Evolutionary conservation across 768 basidiomycete genomes (phyloP).

Genomic region (Rhodosporidiobolus sp.): DNA sequence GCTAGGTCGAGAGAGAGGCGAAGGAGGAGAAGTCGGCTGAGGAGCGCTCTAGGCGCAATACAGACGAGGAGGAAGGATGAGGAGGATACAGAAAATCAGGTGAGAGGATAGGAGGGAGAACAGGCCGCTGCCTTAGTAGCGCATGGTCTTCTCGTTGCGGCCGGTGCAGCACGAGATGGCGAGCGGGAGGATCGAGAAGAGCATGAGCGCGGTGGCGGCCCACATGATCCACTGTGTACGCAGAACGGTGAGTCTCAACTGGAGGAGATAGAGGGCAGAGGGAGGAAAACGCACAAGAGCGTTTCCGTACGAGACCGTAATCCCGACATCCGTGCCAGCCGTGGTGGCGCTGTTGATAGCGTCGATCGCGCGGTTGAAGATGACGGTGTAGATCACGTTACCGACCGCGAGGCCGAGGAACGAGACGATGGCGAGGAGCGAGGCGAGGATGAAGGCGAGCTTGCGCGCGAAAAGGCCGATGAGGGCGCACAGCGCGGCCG

Average conservation of each 20-base stretch:
- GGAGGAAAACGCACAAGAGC: constrained; percentile 19
- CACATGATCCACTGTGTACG: constrained; percentile 24
- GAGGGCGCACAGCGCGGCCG: constrained; percentile 9
- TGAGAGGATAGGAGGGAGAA: not conserved
- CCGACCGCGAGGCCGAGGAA: constrained; percentile 27
- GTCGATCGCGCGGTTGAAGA: constrained; percentile 17
- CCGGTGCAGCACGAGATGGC: constrained; percentile 25
- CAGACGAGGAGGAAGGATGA: not conserved
- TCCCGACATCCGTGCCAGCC: constrained; percentile 12
- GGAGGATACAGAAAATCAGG: too few relatives aligned
- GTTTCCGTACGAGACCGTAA: constrained; percentile 25
- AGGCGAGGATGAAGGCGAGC: constrained; percentile 19
- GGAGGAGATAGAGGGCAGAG: not conserved
- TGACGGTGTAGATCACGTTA: constrained; percentile 23
- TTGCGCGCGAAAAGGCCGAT: constrained; percentile 25
- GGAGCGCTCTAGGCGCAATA: too few relatives aligned
- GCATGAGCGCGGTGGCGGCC: constrained; percentile 22
- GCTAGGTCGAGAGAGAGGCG: too few relatives aligned
- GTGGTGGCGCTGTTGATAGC: constrained; percentile 26
- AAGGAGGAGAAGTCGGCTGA: too few relatives aligned
- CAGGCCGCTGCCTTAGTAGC: not conserved
- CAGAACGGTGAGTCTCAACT: not conserved
- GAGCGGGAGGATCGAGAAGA: constrained; percentile 8
- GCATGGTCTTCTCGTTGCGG: constrained; percentile 6
- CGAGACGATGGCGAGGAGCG: constrained; percentile 11